Evolutionary conservation across 371 early-diverging fungal species (phyloP), one percentile per base, ranked within the genome.

Genomic region (Cokeromyces recurvatus): DNA sequence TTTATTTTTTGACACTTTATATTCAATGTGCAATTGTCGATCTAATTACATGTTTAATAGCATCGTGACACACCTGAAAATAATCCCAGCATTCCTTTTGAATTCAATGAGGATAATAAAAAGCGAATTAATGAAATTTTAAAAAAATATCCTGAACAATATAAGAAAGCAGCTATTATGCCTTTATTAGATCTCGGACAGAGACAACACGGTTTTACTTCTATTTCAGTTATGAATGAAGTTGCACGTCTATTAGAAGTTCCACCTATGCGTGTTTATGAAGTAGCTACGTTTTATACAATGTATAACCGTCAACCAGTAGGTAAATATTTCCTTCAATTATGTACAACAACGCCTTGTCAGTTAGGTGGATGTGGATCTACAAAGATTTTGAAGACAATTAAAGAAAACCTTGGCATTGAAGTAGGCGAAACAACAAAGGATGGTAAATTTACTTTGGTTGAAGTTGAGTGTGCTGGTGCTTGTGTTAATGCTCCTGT

Each of bases 401-500:
- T 94, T 47, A 81, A 90, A 66, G 71, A 85, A 36, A 79, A 94
- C 48, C 76, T 98, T 32, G 87, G 89, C 46, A 94, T 98, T 60
- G 81, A 94, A 54, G 84, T 90, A 34, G 97, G 96, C 41, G 88
- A 94, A 68, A 98, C 98, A 14, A 95, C 96, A 40, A 60, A 78
- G 47, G 98, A 98, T 71, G 89, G 90, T 60, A 68, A 88, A 57
- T 97, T 98, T 62, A 98, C 98, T 29, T 72, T 98, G 46, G 96
- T 96, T 9, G 98, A 98, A 66, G 98, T 98, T 16, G 98, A 98
- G 72, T 98, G 98, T 62, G 97, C 97, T 36, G 97, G 97, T 54
- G 98, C 97, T n/a, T 98, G 98, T 70, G 90, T 94, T 42, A 98
- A 98, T 64, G 97, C 97, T 15, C 98, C 97, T 10, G 96, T 97